These are phyloP conservation scores for Claviceps humidiphila DNA, from an alignment of 2,329 filamentous ascomycete genomes.

Conservation along the genomic window DNA sequence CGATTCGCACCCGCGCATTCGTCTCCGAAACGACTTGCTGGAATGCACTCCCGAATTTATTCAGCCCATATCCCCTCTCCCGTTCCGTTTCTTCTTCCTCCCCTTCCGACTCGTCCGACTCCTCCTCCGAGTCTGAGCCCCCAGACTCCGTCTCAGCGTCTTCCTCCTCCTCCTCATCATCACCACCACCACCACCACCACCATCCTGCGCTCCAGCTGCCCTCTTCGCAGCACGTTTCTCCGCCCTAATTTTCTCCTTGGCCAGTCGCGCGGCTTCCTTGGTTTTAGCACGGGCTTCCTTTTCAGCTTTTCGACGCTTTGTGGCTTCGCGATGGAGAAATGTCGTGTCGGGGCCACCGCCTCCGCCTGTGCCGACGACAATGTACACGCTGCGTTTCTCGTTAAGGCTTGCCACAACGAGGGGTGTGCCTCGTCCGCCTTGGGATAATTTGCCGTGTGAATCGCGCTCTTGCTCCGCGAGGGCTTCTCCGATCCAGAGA, in stretches of 20 bases:
- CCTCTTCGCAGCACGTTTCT: conserved; percentile 46
- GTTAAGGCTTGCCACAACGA: conserved; percentile 83
- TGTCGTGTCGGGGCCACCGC: conserved; percentile 60
- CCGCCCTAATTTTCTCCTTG: conserved; percentile 45
- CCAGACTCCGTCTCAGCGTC: conserved; percentile 33
- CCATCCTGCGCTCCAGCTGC: conserved; percentile 26
- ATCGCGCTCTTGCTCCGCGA: conserved; percentile 78
- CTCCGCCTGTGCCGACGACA: conserved; percentile 83
- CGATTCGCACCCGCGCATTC: conserved; percentile 76
- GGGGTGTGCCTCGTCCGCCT: conserved; percentile 62
- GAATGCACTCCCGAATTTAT: conserved; percentile 89
- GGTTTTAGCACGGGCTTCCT: conserved; percentile 48
- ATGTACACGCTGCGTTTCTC: conserved; percentile 80
- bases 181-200: conserved; percentile 19
- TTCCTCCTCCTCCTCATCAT: conserved; percentile 24
- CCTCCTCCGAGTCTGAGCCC: conserved; percentile 27
- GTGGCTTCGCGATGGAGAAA: conserved; percentile 55
- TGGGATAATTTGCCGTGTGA: conserved; percentile 53
- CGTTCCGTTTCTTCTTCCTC: conserved; percentile 38
- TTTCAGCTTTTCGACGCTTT: conserved; percentile 49
- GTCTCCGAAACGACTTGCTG: conserved; percentile 91
- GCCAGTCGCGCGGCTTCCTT: conserved; percentile 44
- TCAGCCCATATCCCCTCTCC: conserved; percentile 60
- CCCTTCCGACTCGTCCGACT: conserved; percentile 34
- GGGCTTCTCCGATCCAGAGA: conserved; percentile 85